A percentile compares a stretch with the other conserved stretches of the same genome.
phyloP scores from a whole-genome alignment of 2,329 filamentous ascomycete genomes.

The Sporothrix curviconia region DNA sequence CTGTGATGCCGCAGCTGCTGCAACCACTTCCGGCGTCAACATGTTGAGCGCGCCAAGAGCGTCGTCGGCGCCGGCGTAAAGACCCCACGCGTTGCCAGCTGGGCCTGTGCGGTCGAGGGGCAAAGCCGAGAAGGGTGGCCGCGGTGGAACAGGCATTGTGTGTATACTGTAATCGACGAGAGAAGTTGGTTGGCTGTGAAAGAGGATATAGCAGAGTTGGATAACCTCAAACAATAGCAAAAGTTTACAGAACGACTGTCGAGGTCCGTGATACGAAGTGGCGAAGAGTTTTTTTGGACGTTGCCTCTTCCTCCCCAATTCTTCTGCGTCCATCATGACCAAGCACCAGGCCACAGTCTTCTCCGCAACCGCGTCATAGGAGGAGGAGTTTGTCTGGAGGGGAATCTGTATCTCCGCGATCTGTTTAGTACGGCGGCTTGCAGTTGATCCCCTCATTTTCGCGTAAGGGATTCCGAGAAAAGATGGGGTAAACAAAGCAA shows the following conservation, averaged over 20 bases:
- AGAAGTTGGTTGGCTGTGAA: too few species aligned
- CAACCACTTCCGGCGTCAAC: slow-evolving; percentile 46
- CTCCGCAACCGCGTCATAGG: not conserved
- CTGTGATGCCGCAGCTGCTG: slow-evolving; percentile 39
- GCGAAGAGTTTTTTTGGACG: not conserved
- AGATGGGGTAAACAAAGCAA: slow-evolving; percentile 1
- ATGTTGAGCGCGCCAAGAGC: slow-evolving; percentile 45
- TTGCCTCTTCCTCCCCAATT: not conserved
- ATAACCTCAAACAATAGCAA: too few species aligned
- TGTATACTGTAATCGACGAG: too few species aligned
- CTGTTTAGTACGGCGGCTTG: not conserved
- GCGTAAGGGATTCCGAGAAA: slow-evolving; percentile 5
- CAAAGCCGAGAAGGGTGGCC: slow-evolving; percentile 16
- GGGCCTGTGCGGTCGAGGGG: slow-evolving; percentile 17
- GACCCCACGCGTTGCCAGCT: slow-evolving; percentile 34
- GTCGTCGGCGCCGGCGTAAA: slow-evolving; percentile 35
- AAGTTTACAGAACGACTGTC: not conserved
- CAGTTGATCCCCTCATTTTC: not conserved
- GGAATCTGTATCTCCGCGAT: not conserved
- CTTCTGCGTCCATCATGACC: not conserved
- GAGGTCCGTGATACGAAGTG: not conserved
- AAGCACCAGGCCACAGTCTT: not conserved
- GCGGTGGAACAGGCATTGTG: not conserved
- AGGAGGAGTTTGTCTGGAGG: not conserved
- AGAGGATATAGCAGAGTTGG: too few species aligned